Base-by-base conservation (phyloP, 306 rosid species). In the Vigna radiata region DNA sequence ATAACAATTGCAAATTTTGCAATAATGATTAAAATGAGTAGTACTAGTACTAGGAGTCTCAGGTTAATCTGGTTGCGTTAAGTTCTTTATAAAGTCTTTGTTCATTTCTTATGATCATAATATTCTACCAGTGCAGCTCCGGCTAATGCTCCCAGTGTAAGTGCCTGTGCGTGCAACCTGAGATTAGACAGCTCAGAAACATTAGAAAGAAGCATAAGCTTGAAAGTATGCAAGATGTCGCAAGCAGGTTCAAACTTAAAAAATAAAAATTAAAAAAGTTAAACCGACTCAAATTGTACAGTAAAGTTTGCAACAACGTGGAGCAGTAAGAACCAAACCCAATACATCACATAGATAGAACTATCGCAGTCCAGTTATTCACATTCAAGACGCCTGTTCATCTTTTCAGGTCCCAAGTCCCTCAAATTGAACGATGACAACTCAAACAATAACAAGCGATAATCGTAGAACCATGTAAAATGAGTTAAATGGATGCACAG, bases 151-250 rank as follows among this genome's bases (percentile, higher is more conserved):
- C 94, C 98, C 4, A 96, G 87, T 1, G 99, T 96, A 16, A 92
- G 84, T 75, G 94, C 99, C 91, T 96, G 99, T 2, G 98, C 99
- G 37, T 96, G 93, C 84, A 96, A 81, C 97, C 98, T 96, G 90
- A 79, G 46, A 66, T 16, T 46, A 58, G 49, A 71, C 27, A 14
- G 77, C 44, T 49, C 77, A 62, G 52, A 56, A 75, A 53, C 15
- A 53, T 75, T 39, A 74, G 73, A 18, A 49, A 68, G 52, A 72
- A 73, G 23, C 15, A 44, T 17, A 21, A 43, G 63, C 5, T 73
- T 59, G 12, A 65, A 64, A 49, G 56, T 47, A 75, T 25, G 80
- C 47, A 69, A 61, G 52, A 47, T 53, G 23, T 48, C 61, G 31
- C 14, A 54, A 31, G 48, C 4, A 63, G 16, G 27, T 63, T 61